Base-by-base conservation (phyloP, 192 early-diverging fungal species). In the Spizellomyces sp. region DNA sequence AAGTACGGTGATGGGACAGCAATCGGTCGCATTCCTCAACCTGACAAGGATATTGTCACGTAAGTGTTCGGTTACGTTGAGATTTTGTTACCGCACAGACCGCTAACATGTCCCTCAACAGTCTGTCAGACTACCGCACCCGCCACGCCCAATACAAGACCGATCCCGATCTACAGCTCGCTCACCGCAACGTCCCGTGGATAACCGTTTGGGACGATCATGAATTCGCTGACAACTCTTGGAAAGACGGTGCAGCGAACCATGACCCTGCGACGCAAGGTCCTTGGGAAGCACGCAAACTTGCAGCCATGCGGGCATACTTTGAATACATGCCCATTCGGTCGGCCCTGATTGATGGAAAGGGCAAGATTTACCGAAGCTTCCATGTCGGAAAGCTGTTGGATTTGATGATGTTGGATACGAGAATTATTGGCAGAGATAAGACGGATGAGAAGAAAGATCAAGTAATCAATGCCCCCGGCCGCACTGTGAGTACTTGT, bases 271-370 rank as follows among this genome's bases (percentile, higher is more conserved):
- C 48, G 0, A 55, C 17, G 10, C 45, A 27, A 14, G 69, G 69
- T 3, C 64, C 69, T 6, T 76, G 75, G 75, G 50, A 50, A 6
- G 61, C 14, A 9, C 66, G 80, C 12, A 77, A 71, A 8, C 60
- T 56, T 4, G 69, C 63, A 9, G 80, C 75, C 15, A 70, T 77
- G 41, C 74, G 77, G n/a, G 80, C 80, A 8, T 82, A 79, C 66
- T 79, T 77, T 67, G 77, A 82, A 47, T 79, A 82, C 54, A 67
- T 82, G 44, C 80, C 80, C 1, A 82, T 82, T 58, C 74, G 80
- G 9, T 14, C 56, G 21, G 58, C 46, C 17, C 9, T 43, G 21
- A 48, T 64, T 44, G 64, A 69, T 75, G 45, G 27, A 9, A 27
- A 14, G 17, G 64, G 60, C 52, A 15, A 56, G n/a, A 79, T 82